A percentile compares a stretch with the other conserved stretches of the same genome.
Evolutionary conservation across 495 filamentous ascomycete genomes (phyloP).

Genomic region (Xylaria acuta): DNA sequence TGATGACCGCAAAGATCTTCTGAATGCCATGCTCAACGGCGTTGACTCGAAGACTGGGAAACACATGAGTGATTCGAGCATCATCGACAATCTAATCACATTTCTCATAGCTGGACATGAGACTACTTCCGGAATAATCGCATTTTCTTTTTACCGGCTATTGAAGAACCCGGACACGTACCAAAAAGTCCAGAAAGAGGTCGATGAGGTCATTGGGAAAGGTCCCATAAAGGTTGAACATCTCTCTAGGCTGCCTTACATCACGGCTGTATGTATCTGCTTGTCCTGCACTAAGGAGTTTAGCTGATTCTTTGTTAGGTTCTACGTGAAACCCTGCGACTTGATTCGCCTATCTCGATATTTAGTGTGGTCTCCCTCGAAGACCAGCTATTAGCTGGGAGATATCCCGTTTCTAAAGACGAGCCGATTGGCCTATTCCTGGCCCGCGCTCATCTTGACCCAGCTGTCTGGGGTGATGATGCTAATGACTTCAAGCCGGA

Average conservation of each 20-base stretch:
- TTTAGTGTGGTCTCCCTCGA: constrained; percentile 51
- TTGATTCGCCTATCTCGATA: constrained; percentile 67
- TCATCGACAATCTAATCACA: constrained; percentile 76
- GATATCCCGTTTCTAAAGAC: constrained; percentile 66
- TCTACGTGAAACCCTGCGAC: constrained; percentile 73
- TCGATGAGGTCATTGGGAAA: constrained; percentile 68
- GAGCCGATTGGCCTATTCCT: constrained; percentile 61
- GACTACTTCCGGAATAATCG: constrained; percentile 67
- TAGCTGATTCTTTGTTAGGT: constrained; percentile 54
- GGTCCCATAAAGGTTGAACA: constrained; percentile 70
- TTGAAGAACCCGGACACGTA: constrained; percentile 59
- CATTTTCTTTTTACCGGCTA: constrained; percentile 65
- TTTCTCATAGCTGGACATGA: constrained; percentile 79
- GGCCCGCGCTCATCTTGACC: constrained; percentile 59
- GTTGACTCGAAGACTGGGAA: constrained; percentile 71
- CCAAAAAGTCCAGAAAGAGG: constrained; percentile 61
- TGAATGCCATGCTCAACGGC: constrained; percentile 73
- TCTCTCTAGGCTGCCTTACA: constrained; percentile 68
- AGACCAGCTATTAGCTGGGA: constrained; percentile 65
- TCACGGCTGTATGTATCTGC: constrained; percentile 49
- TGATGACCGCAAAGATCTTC: constrained; percentile 68
- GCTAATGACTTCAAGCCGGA: constrained; percentile 65
- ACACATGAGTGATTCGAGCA: constrained; percentile 63
- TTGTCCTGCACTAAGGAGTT: not conserved
- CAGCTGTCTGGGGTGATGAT: constrained; percentile 59